Base-by-base conservation (phyloP, 1,139 yeast genomes). In the Magnusiomyces paraingens region DNA sequence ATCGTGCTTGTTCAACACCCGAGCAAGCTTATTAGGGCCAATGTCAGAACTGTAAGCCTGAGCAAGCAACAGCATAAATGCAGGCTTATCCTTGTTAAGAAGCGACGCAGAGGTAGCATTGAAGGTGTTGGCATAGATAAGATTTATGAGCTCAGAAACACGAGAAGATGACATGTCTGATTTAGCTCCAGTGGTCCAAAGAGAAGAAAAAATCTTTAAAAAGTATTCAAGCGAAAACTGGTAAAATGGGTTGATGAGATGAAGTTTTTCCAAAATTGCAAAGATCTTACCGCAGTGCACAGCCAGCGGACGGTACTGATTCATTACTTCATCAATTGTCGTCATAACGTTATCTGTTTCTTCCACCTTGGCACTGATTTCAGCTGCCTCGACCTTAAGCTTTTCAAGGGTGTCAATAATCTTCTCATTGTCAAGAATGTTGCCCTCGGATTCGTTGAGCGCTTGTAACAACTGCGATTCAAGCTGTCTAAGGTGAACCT, bases 401-500 rank as follows among this genome's bases (percentile, higher is more conserved):
- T 64, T 67, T 62, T 86, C 94, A 52, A 91, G 71, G 0, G 85
- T 80, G 6, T 74, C 71, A 22, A 87, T 68, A 2, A 90, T 71
- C 0, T 69, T 73, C 54, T 83, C 83, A 65, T 85, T 82, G 14
- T 89, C 95, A 48, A 91, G 72, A 41, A 91, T 76, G 55, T 78
- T 80, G 0, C 87, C 87, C 21, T 76, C 72, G 0, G 86, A 72
- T 5, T 76, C 76, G 59, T 81, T 80, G 55, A 91, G 71, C 0
- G 83, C 77, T 10, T 74, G 72, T 55, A 90, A 72, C 3, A 91
- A 72, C 14, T 78, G 76, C n/a, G 75, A 72, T 61, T 90, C 96
- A 26, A 88, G 73, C 1, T 66, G 65, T 41, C 78, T 74, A 52
- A 91, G 68, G 32, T 76, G 78, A 1, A 75, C 74, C 55, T 75